Percentiles rank a stretch among this genome's conserved stretches.
Evolutionary conservation across 352 stramenopile species (phyloP).

Genomic region (Globisporangium paroecandrum): DNA sequence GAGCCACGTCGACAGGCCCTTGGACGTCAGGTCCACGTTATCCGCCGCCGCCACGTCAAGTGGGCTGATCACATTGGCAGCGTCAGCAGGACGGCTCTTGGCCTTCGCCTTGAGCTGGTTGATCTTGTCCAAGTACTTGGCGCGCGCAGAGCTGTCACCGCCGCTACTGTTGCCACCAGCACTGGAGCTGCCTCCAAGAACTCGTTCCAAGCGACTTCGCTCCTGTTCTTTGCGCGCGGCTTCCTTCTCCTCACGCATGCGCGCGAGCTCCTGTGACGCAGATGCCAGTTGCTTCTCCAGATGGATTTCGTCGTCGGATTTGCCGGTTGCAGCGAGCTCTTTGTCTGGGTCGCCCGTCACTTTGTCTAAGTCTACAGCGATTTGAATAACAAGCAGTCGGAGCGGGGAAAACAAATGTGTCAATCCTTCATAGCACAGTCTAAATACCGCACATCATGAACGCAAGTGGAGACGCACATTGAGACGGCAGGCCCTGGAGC

Average conservation of each 20-base stretch:
- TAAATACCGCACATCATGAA: not conserved
- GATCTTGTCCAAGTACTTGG: conserved; percentile 78
- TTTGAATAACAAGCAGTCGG: not conserved
- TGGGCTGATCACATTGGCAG: not conserved
- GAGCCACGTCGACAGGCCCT: conserved; percentile 65
- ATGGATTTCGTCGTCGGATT: conserved; percentile 49
- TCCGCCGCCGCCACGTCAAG: conserved; percentile 27
- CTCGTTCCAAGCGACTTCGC: not conserved
- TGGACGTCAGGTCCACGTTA: conserved; percentile 32
- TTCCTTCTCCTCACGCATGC: conserved; percentile 27
- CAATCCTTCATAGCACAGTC: not conserved
- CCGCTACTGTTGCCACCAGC: not conserved
- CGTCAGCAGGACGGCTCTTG: conserved; percentile 23
- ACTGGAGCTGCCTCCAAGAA: not conserved
- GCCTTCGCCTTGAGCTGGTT: conserved; percentile 63
- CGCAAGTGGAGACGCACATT: conserved; percentile 29
- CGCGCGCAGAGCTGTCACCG: conserved; percentile 28
- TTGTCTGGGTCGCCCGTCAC: conserved; percentile 34
- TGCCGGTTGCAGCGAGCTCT: conserved; percentile 21
- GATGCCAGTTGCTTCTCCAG: conserved; percentile 57
- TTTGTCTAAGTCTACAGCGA: conserved; percentile 42
- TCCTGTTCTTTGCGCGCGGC: conserved; percentile 16
- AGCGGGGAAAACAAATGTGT: not conserved
- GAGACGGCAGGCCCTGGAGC: conserved; percentile 52
- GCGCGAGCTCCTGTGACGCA: conserved; percentile 29